Evolutionary conservation across 768 basidiomycete species (phyloP), one percentile per base, ranked within the genome.

Genomic region (Boletellus ananas): DNA sequence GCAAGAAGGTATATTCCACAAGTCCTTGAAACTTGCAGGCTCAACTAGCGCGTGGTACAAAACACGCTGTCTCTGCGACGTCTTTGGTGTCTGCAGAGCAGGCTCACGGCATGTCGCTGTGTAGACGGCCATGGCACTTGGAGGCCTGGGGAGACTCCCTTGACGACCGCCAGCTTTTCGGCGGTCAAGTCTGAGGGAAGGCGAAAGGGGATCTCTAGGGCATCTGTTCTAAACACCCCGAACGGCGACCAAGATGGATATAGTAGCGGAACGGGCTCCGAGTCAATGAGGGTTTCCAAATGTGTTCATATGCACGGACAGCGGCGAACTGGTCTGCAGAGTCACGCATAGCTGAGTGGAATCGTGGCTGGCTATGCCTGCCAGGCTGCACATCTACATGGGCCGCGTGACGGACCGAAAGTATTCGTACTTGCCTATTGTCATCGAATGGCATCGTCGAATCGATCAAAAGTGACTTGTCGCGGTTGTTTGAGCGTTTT

Each of bases 111-210:
- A 76, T 41, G 85, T 80, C 11, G 81, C 85, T 5, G 83, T 83
- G 61, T 86, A 85, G 0, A 84, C n/a, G n/a, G n/a, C n/a, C n/a
- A n/a, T n/a, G n/a, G n/a, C 83, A 64, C 85, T 85, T 77, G 85
- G 23, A 23, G 3, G 23, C 23, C 23, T 23, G 23, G 23, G 27
- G 39, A n/a, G 8, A 27, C n/a, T 29, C 16, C 27, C 40, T 79
- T 78, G 34, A 85, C 80, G 31, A 85, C 58, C 0, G 68, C 70
- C 52, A 76, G 60, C 56, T 87, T 83, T 29, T 80, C 81, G 7
- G 71, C 59, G 1, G 81, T 80, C 58, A 80, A 82, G 37, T 74
- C 72, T 0, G 23, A 23, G 23, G 80, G 79, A 39, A 85, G 75
- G n/a, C 81, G 77, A 48, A 39, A 85, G 75, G n/a, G 81, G 77